phyloP scores from a whole-genome alignment of 2,329 filamentous ascomycete genomes.

The Daldinia sp. region DNA sequence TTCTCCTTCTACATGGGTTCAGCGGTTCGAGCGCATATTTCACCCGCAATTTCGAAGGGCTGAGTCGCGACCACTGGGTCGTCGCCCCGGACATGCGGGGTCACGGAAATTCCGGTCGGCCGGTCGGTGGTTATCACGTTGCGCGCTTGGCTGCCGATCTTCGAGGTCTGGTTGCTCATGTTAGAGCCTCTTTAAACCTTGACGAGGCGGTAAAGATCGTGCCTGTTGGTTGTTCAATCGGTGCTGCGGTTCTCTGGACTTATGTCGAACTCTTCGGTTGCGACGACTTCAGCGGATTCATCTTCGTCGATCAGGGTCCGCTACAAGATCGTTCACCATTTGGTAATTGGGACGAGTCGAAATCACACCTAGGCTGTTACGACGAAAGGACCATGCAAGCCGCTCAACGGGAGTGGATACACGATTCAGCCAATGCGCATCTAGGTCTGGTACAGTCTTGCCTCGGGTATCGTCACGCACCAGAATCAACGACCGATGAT shows the following conservation, averaged over 20 bases:
- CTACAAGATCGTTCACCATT: constrained; percentile 50
- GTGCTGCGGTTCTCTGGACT: constrained; percentile 53
- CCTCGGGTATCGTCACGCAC: constrained; percentile 48
- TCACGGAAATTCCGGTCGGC: constrained; percentile 48
- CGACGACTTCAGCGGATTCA: constrained; percentile 45
- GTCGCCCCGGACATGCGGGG: constrained; percentile 52
- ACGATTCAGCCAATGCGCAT: constrained; percentile 49
- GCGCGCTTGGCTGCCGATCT: constrained; percentile 52
- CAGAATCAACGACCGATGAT: constrained; percentile 35
- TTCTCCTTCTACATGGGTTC: constrained; percentile 53
- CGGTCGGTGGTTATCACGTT: constrained; percentile 51
- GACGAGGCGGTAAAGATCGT: constrained; percentile 37
- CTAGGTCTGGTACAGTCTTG: constrained; percentile 47
- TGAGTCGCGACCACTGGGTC: constrained; percentile 47
- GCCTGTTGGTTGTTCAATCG: constrained; percentile 52
- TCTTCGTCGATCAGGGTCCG: constrained; percentile 54
- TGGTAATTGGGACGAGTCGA: constrained; percentile 46
- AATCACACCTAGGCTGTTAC: constrained; percentile 49
- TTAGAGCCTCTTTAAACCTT: constrained; percentile 23
- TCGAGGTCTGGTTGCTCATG: constrained; percentile 43
- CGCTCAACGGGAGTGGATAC: constrained; percentile 60
- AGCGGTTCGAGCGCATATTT: constrained; percentile 53
- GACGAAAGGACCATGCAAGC: constrained; percentile 49
- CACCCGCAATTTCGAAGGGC: constrained; percentile 45
- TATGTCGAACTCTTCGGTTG: constrained; percentile 51